Conservation (phyloP, 2,329 filamentous ascomycete genomes). For the Aspergillus eucalypticola region DNA sequence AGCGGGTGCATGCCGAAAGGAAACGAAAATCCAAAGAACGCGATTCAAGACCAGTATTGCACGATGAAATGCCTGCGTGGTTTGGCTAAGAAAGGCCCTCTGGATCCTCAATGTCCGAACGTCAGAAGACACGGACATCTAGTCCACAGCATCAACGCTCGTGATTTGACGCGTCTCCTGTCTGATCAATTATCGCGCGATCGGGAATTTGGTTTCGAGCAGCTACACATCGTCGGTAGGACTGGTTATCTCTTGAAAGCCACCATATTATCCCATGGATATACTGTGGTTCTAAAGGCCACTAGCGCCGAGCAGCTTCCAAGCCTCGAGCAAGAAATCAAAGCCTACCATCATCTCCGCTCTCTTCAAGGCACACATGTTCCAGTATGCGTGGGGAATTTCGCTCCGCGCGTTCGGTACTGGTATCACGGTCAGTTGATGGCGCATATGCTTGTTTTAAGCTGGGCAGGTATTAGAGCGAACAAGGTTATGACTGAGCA, state of each 20-base stretch:
- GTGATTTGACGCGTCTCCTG: slow-evolving; percentile 23
- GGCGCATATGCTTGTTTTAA: background rate
- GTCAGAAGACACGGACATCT: slow-evolving; percentile 19
- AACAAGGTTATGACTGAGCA: background rate
- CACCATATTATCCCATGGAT: background rate
- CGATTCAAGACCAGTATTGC: slow-evolving; percentile 18
- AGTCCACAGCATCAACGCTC: slow-evolving; percentile 31
- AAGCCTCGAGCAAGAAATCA: background rate
- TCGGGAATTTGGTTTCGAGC: slow-evolving; percentile 16
- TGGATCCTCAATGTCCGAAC: slow-evolving; percentile 40
- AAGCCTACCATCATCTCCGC: background rate
- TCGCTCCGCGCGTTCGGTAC: background rate
- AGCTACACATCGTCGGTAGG: background rate
- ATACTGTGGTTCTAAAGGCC: background rate
- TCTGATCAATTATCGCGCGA: slow-evolving; percentile 20
- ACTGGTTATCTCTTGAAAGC: background rate
- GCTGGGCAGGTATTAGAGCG: background rate
- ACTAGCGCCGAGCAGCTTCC: background rate
- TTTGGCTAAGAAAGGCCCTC: slow-evolving; percentile 19
- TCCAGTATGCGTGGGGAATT: background rate
- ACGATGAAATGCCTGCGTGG: slow-evolving; percentile 25
- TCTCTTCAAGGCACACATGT: background rate
- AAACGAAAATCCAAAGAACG: too few species aligned
- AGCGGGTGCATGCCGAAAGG: too few species aligned
- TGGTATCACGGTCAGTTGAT: background rate